Evolutionary conservation across 768 basidiomycete genomes (phyloP), one percentile per base, ranked within the genome.

Genomic region (Xerocomus spinulosus): DNA sequence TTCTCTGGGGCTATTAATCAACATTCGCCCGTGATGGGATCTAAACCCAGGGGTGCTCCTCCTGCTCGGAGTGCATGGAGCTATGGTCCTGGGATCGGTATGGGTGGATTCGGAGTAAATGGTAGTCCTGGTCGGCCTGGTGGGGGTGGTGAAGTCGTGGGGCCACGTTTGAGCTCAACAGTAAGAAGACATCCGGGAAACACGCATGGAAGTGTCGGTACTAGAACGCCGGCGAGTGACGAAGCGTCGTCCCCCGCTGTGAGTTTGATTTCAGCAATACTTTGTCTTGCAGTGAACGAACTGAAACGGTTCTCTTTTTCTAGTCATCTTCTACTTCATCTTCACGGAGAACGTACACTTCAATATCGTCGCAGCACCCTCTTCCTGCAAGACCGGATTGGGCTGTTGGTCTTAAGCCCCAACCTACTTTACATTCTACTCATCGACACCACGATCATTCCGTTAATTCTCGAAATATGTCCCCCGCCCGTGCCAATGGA

Each of bases 311-410:
- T 49, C 26, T 4, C n/a, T 72, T n/a, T 42, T 48, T 44, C 32
- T 54, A 80, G 86, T 88, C 86, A 25, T 88, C 87, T 38, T 85
- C 84, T 6, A 82, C 82, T 2, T 89, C 90, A 0, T 88, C 87
- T 1, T 91, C 89, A 32, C 78, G 84, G 32, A 77, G 81, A 53
- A 87, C 86, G 6, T 87, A 78, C 54, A 86, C 85, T 2, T 88
- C 87, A 28, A 79, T 78, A 1, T 73, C 84, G 5, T 87, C 87
- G 55, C 75, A 89, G 68, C 81, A 83, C 48, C 90, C 89, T 13
- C 74, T 92, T 32, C 90, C 90, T 4, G 71, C 87, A 3, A 76
- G 90, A 48, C 90, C 90, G 33, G 90, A 92, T 63, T 92, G 91
- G 90, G 89, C 90, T 15, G 86, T 92, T 4, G 87, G 87, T 14